These are phyloP conservation scores for Orbilia blumenaviensis DNA, from an alignment of 2,329 filamentous ascomycete genomes.

Conservation along the genomic window DNA sequence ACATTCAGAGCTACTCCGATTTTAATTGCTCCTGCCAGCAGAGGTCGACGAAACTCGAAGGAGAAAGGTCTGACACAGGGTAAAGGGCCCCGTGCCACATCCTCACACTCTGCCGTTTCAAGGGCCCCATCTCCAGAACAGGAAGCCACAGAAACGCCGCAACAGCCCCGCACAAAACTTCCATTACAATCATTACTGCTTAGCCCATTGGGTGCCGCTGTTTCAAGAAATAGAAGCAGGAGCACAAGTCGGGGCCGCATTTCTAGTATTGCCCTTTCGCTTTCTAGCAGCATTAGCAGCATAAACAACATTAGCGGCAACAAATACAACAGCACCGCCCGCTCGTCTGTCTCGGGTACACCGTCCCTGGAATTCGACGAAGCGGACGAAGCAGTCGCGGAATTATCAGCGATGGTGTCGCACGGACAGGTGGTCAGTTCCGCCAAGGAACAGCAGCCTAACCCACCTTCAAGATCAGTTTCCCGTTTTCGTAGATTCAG, in stretches of 20 bases:
- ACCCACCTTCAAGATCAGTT: slow-evolving; percentile 3
- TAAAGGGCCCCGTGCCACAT: slow-evolving; percentile 9
- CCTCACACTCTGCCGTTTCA: slow-evolving; percentile 24
- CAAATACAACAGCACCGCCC: slow-evolving; percentile 4
- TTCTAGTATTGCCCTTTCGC: not conserved
- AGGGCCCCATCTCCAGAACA: slow-evolving; percentile 12
- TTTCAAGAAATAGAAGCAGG: not conserved
- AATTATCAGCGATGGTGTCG: slow-evolving; percentile 45
- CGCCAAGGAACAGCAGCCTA: slow-evolving; percentile 33
- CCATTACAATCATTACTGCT: slow-evolving; percentile 37
- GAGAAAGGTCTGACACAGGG: not conserved
- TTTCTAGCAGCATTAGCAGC: slow-evolving; percentile 7
- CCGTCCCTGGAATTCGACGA: slow-evolving; percentile 14
- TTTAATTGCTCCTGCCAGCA: slow-evolving; percentile 1
- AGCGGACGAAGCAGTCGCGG: slow-evolving; percentile 20
- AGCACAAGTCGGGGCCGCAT: not conserved
- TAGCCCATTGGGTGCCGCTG: slow-evolving; percentile 38
- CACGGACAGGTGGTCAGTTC: slow-evolving; percentile 15
- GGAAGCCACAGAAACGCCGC: slow-evolving; percentile 6
- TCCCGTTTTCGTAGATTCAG: slow-evolving; percentile 52
- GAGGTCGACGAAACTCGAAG: slow-evolving; percentile 6
- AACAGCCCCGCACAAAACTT: slow-evolving; percentile 28
- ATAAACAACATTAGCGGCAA: not conserved
- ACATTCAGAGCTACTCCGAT: not conserved
- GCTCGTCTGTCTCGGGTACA: not conserved